Base-by-base conservation (phyloP, 2,329 filamentous ascomycete species). In the Pseudogymnoascus sp. region DNA sequence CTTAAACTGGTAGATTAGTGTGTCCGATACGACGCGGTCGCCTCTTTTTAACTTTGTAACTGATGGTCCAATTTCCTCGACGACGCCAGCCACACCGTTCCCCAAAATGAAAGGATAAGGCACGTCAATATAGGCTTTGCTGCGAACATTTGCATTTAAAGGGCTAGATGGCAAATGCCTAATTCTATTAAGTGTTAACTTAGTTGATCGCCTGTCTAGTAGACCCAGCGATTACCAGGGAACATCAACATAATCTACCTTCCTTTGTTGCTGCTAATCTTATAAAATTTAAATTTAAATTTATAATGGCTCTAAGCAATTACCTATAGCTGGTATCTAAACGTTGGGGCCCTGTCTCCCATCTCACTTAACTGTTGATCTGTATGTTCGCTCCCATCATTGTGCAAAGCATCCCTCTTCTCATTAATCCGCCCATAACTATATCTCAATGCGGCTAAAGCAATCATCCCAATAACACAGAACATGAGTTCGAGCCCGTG, bases 21-120 rank as follows among this genome's bases (percentile, higher is more conserved):
- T 41, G 40, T 41, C 40, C 4, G 40, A 41, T 41, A 79, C 70
- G 62, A 86, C 81, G 53, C 78, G 76, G 74, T 85, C 82, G 64
- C 84, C 83, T 60, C 76, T 72, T 71, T 79, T 76, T 74, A 81
- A 82, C 38, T 76, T 75, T 12, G 63, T 64, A 59, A 67, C 63
- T 5, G 26, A 53, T 64, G 77, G 69, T 33, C 83, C 83, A 19
- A 84, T 76, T 40, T 79, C 78, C 38, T 83, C 67, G 50, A 86
- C 76, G 63, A 78, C 79, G 41, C 84, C 84, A 4, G 84, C 79
- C 35, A 82, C 81, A 66, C 86, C 84, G 8, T 80, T 83, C 19
- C 76, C 78, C 3, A 82, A 75, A 12, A 85, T 67, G 14, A 64
- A 65, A 6, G 75, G 76, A 40, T 73, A 74, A 12, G 40, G 40